phyloP scores from a whole-genome alignment of 1,139 yeast genomes.

The Geotrichum klebahnii region DNA sequence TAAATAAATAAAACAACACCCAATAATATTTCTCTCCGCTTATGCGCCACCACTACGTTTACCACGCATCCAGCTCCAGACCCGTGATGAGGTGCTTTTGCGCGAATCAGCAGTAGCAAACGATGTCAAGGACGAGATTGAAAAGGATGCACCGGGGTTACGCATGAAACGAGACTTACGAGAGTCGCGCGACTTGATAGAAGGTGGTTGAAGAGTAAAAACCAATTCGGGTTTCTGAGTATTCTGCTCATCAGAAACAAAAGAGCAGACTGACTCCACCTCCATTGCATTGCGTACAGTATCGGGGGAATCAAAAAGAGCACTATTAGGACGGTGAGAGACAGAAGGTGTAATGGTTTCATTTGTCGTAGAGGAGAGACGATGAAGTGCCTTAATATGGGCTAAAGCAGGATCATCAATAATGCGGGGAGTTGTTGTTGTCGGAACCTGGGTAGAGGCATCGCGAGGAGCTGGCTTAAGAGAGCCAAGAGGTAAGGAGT shows the following conservation, averaged over 20 bases:
- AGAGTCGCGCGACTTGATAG: no score
- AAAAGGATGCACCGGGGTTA: constrained; percentile 13
- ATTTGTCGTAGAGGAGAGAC: constrained; percentile 17
- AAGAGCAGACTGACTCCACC: not conserved
- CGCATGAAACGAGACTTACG: no score
- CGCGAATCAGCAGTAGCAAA: constrained; percentile 3
- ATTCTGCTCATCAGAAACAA: not conserved
- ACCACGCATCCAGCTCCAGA: constrained; percentile 16
- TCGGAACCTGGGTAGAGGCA: not conserved
- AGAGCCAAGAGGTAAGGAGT: constrained; percentile 20
- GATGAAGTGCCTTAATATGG: constrained; percentile 5
- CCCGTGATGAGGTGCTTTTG: constrained; percentile 3
- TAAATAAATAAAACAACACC: constrained; percentile 8
- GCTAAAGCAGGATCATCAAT: constrained; percentile 1
- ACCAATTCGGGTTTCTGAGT: no score
- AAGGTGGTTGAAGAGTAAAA: no score
- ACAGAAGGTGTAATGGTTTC: constrained; percentile 20
- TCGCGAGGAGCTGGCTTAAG: not conserved
- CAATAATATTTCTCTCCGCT: not conserved
- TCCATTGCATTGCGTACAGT: constrained; percentile 5
- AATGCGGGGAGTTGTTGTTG: not conserved
- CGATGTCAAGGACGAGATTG: constrained; percentile 9
- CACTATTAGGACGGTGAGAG: constrained; percentile 4
- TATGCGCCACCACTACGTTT: not conserved
- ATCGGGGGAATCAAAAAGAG: constrained; percentile 6